Evolutionary conservation across 2,329 filamentous ascomycete species (phyloP), one percentile per base, ranked within the genome.

Genomic region (Rhytidhysteron rufulum): DNA sequence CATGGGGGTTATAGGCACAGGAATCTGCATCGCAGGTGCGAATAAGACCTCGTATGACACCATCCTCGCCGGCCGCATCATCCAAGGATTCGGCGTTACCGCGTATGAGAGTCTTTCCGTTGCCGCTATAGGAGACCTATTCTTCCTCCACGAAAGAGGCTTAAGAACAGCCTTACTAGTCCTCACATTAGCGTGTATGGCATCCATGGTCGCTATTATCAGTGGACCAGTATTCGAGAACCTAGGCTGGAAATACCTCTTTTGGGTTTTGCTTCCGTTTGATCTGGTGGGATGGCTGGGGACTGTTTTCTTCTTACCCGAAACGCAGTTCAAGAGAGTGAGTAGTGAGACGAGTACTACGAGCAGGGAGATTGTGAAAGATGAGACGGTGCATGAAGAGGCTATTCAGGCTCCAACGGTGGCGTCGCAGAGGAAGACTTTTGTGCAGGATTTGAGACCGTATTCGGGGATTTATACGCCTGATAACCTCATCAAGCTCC

Each of bases 71-170:
- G 60, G 60, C 8, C 54, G 60, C 11, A 49, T 63, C 35, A 31
- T 64, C 4, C 60, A 63, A 29, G 59, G 61, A 1, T 37, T 63
- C 4, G 60, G 60, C 0, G 54, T 55, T 2, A 63, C 59, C 4
- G 61, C 61, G 2, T 64, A 56, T 41, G 61, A 63, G 43, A 59
- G 54, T 17, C 49, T 64, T 4, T 56, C 54, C 4, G 48, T 63
- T 10, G 58, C 61, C 3, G 50, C 58, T 2, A 51, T 63, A 5
- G 60, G 61, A 8, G 61, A 64, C 35, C 55, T 64, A 42, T 62
- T 61, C 40, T 63, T 56, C 45, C 40, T 64, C 15, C 58, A 64
- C 32, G 53, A 63, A 35, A 51, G 60, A 5, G 60, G 53, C 1
- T 18, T 55, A 29, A 51, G 59, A 4, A 61, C 59, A 0, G 55